Evolutionary conservation across 2,329 filamentous ascomycete species (phyloP).

Genomic region (Hymenoscyphus scutula): DNA sequence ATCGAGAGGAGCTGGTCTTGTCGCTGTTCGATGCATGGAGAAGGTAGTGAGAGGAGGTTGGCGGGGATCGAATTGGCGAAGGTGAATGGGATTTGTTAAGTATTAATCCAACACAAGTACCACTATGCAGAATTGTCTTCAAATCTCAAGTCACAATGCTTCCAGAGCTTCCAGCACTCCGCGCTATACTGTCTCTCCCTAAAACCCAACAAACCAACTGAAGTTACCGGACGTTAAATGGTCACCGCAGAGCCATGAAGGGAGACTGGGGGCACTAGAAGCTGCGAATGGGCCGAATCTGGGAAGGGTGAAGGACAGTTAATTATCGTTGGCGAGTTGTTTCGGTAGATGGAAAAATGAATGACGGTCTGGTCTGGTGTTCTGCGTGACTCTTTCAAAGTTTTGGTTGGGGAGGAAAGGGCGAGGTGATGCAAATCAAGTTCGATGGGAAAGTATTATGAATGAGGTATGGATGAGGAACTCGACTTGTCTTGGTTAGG

Average conservation of each 20-base stretch:
- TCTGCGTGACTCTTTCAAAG: not conserved
- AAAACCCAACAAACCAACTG: constrained; percentile 15
- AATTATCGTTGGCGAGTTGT: not conserved
- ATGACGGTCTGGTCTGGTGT: not conserved
- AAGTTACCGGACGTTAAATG: constrained; percentile 18
- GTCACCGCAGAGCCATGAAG: constrained; percentile 30
- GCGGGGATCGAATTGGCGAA: not conserved
- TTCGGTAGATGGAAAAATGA: not conserved
- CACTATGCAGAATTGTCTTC: not conserved
- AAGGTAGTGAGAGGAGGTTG: constrained; percentile 6
- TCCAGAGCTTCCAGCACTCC: constrained; percentile 25
- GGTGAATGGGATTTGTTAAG: constrained; percentile 7
- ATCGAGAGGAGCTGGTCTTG: constrained; percentile 33
- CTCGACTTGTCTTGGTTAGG: constrained; percentile 11
- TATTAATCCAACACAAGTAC: not conserved
- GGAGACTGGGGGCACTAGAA: constrained; percentile 19
- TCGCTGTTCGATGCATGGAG: constrained; percentile 37
- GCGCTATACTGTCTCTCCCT: constrained; percentile 12
- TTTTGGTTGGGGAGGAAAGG: not conserved
- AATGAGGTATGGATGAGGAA: constrained; percentile 1
- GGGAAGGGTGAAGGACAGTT: constrained; percentile 5
- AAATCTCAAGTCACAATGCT: not conserved
- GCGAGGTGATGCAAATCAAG: constrained; percentile 4
- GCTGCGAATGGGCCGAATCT: constrained; percentile 13
- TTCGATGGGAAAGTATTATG: not conserved